Evolutionary conservation across 805 yeast genomes (phyloP), one percentile per base, ranked within the genome.

Genomic region (Schizosaccharomyces lindneri): DNA sequence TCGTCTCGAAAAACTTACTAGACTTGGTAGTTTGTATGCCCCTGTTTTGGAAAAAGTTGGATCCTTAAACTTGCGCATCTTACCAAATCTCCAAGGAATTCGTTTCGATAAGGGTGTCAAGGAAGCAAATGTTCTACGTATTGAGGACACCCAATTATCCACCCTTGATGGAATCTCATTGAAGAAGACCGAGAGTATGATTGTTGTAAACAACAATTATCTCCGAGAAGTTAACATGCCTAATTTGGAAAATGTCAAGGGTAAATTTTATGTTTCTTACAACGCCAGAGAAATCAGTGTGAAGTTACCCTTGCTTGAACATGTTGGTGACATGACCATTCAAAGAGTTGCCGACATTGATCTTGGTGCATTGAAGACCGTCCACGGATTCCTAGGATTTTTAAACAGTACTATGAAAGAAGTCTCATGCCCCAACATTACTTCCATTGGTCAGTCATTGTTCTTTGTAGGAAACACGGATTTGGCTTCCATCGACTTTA

Each of bases 271-370:
- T 68, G 81, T 93, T 71, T 81, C 95, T 65, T 85, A 79, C 78
- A 93, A 93, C 78, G 85, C 95, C 71, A 82, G 82, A 65, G 75
- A 79, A 64, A 87, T 89, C 66, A 82, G 83, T 73, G 75, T 73
- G 48, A 62, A 68, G 59, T 68, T 75, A 65, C 74, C 75, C 60
- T 72, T 78, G 68, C 81, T 93, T 73, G 68, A 78, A 66, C 79
- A 88, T 83, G 97, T 95, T 65, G 84, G 85, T 80, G 84, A 87
- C 80, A 76, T 93, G 69, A 81, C 87, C 65, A 80, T 90, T 79
- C 85, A 86, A 75, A 83, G 83, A 69, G 84, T 88, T 68, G 73
- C 83, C 64, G 79, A 89, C 27, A 77, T 89, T 64, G 79, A 87
- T 61, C 78, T 86, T 73, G 75, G 81, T 60, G 76, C 79, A 75